Conservation (phyloP, 768 basidiomycete genomes). For the Baorangia bicolor region DNA sequence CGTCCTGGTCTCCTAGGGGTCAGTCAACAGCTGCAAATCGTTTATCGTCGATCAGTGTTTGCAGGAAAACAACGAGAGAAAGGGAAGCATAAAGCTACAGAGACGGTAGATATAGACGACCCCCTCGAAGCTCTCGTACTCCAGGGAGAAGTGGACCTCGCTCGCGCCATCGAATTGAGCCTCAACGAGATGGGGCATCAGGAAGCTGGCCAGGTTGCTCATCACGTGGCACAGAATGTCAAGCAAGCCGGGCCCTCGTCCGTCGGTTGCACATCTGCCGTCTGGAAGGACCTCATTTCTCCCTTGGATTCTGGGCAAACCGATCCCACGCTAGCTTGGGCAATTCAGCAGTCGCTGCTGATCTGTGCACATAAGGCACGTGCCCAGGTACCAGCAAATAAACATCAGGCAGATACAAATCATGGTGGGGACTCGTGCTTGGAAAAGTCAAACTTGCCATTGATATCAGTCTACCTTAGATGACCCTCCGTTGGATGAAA, state of each 20-base stretch:
- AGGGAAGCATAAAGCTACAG: slow-evolving; percentile 1
- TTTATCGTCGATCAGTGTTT: slow-evolving; percentile 36
- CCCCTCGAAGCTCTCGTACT: slow-evolving; percentile 16
- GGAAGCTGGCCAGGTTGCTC: slow-evolving; percentile 4
- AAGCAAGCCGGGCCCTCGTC: slow-evolving; percentile 5
- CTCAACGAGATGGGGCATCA: slow-evolving; percentile 28
- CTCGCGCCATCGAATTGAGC: slow-evolving; percentile 48
- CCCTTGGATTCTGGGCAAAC: slow-evolving; percentile 2
- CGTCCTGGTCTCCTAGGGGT: slow-evolving; percentile 30
- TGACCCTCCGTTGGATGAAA: not conserved
- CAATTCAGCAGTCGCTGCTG: slow-evolving; percentile 30
- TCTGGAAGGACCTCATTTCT: slow-evolving; percentile 11
- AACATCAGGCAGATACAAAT: not conserved
- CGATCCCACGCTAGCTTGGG: slow-evolving; percentile 30
- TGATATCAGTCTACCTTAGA: slow-evolving; percentile 9
- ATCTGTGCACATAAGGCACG: slow-evolving; percentile 9
- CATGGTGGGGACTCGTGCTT: slow-evolving; percentile 10
- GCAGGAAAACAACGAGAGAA: not conserved
- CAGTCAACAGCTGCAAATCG: slow-evolving; percentile 38
- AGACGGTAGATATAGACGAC: slow-evolving; percentile 6
- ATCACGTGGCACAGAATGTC: slow-evolving; percentile 3
- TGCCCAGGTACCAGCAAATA: not conserved
- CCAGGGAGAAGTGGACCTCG: slow-evolving; percentile 44
- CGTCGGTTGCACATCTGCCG: not conserved
- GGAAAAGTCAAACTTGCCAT: not conserved